Conservation (phyloP, 2,329 filamentous ascomycete species). For the Canariomyces notabilis region DNA sequence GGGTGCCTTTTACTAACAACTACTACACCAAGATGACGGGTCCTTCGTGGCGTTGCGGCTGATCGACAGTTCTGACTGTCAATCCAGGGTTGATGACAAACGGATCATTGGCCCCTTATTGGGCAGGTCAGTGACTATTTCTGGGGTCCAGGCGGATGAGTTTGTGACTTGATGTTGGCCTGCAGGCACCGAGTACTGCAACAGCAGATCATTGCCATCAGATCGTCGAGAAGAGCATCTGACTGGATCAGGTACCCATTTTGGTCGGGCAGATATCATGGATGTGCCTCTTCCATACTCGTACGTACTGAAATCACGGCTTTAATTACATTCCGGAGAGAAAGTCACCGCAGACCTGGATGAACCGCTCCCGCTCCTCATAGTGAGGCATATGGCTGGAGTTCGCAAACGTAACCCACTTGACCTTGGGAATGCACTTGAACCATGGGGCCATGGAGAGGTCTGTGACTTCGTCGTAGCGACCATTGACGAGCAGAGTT, state of each 20-base stretch:
- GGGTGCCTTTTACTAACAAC: neutral
- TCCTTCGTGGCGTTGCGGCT: neutral
- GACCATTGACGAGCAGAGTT: conserved; percentile 16
- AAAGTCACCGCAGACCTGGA: conserved; percentile 16
- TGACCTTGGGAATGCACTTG: conserved; percentile 23
- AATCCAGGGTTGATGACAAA: too few species aligned
- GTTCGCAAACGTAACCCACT: conserved; percentile 27
- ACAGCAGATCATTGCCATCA: too few species aligned
- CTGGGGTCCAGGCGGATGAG: too few species aligned
- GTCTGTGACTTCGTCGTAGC: conserved; percentile 28
- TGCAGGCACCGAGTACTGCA: too few species aligned
- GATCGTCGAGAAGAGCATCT: too few species aligned
- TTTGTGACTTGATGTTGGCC: too few species aligned
- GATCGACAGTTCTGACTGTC: neutral
- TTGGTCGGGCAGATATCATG: too few species aligned
- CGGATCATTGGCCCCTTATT: neutral
- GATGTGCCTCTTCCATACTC: too few species aligned
- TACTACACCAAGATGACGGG: neutral
- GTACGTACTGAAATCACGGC: too few species aligned
- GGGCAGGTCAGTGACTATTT: too few species aligned
- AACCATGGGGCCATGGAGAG: conserved; percentile 26
- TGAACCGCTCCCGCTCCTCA: conserved; percentile 25
- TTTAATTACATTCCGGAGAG: neutral
- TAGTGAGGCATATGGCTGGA: conserved; percentile 23
- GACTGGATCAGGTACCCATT: too few species aligned